Base-by-base conservation (phyloP, 352 stramenopile species). In the Pythium monospermum region DNA sequence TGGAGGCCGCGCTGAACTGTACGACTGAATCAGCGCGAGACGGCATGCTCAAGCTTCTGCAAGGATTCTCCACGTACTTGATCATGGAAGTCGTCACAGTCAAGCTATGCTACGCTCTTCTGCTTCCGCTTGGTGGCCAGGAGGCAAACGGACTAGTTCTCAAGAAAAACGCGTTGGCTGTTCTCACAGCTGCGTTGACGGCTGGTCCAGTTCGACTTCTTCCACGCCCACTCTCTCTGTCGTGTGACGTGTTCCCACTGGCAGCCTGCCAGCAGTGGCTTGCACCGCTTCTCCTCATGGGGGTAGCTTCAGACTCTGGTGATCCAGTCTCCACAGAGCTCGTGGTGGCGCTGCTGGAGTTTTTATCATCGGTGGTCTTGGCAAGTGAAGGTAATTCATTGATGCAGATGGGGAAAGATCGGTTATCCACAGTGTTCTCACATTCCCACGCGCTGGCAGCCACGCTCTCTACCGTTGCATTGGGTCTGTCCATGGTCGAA, bases 11-110 rank as follows among this genome's bases (percentile, higher is more conserved):
- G 1, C 11, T 65, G 6, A n/a, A 18, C 18, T 33, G 27, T 11
- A 32, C 23, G 13, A 41, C 25, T 2, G 5, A n/a, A 41, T n/a
- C 21, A 16, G 18, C 18, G 18, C 47, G 26, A 16, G 44, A 58
- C 10, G 58, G 39, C 6, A 22, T 66, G 2, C 12, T 61, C 16
- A 66, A 66, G 25, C 41, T 66, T 7, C 1, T 58, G 10, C 31
- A 52, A 12, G 39, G 33, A 4, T 60, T 57, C 30, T 23, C 10
- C 11, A 31, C 18, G 13, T 57, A 25, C 30, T 11, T 66, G 3
- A 25, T 66, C 30, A 23, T 38, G 2, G 49, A 59, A 26, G 42
- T 66, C 13, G n/a, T 66, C 7, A 26, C 33, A 13, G 32, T 38
- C 1, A 51, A 48, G 22, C 32, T 66, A 6, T 45, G 32, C 4